phyloP scores from a whole-genome alignment of 495 filamentous ascomycete genomes.

The Terfezia boudieri region DNA sequence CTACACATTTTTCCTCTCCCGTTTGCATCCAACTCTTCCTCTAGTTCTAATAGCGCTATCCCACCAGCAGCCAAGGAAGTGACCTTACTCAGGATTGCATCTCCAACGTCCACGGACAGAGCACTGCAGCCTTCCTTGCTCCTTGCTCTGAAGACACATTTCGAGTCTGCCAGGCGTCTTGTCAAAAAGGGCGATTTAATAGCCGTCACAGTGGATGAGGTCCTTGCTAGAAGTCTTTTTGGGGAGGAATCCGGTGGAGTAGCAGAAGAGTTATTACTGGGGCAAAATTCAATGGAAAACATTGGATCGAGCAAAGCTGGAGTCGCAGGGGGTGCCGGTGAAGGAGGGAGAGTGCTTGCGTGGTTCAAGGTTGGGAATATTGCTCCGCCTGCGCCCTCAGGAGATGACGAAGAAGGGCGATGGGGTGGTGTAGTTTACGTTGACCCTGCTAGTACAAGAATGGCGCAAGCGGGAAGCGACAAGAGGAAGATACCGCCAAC shows the following conservation, averaged over 20 bases:
- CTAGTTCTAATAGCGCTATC: slow-evolving; percentile 23
- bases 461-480: slow-evolving; percentile 69
- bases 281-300: slow-evolving; percentile 18
- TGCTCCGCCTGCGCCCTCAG: slow-evolving; percentile 23
- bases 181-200: slow-evolving; percentile 72
- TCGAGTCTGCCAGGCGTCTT: slow-evolving; percentile 53
- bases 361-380: slow-evolving; percentile 79
- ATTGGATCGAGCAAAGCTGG: slow-evolving; percentile 10
- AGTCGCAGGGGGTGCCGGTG: slow-evolving; percentile 18
- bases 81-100: slow-evolving; percentile 71
- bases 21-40: slow-evolving; percentile 26
- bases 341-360: slow-evolving; percentile 31
- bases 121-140: slow-evolving; percentile 65
- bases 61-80: slow-evolving; percentile 82
- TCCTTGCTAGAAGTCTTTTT: slow-evolving; percentile 53
- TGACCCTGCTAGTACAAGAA: slow-evolving; percentile 60
- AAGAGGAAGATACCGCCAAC: slow-evolving; percentile 54
- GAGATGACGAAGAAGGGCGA: slow-evolving; percentile 30
- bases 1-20: slow-evolving; percentile 51
- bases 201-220: slow-evolving; percentile 63
- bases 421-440: slow-evolving; percentile 74
- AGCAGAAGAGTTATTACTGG: slow-evolving; percentile 38
- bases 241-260: slow-evolving; percentile 28
- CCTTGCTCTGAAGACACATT: slow-evolving; percentile 62
- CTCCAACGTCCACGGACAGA: slow-evolving; percentile 65